Conservation (phyloP, 1,284 basidiomycete species). For the Thecaphora frezii region DNA sequence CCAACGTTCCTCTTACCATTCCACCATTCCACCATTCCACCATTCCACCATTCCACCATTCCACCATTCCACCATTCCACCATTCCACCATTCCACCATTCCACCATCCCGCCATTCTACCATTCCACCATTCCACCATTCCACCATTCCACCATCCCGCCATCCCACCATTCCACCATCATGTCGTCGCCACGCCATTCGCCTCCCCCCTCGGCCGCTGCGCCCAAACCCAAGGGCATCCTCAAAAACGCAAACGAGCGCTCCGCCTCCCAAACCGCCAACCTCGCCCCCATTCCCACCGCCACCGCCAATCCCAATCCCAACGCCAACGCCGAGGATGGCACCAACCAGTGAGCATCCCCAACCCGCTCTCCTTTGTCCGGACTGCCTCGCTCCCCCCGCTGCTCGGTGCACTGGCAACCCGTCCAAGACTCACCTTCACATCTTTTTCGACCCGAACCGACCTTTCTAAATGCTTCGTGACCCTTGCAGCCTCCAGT, state of each 20-base stretch:
- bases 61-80: no score
- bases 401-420: no score
- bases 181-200: conserved; percentile 45
- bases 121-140: no score
- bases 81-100: no score
- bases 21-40: no score
- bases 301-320: not conserved
- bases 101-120: no score
- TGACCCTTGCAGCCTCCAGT: conserved; percentile 35
- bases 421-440: no score
- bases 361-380: no score
- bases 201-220: conserved; percentile 49
- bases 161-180: not conserved
- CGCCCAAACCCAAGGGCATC: conserved; percentile 54
- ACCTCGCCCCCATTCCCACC: not conserved
- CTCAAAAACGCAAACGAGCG: conserved; percentile 49
- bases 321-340: conserved; percentile 13
- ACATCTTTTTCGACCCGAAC: not conserved
- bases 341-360: conserved; percentile 11
- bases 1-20: no score
- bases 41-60: no score
- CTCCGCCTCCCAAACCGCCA: conserved; percentile 24
- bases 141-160: no score
- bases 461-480: not conserved
- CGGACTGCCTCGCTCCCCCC: no score